Base-by-base conservation (phyloP, 1,284 basidiomycete species). In the Xerocomus amazonicus region DNA sequence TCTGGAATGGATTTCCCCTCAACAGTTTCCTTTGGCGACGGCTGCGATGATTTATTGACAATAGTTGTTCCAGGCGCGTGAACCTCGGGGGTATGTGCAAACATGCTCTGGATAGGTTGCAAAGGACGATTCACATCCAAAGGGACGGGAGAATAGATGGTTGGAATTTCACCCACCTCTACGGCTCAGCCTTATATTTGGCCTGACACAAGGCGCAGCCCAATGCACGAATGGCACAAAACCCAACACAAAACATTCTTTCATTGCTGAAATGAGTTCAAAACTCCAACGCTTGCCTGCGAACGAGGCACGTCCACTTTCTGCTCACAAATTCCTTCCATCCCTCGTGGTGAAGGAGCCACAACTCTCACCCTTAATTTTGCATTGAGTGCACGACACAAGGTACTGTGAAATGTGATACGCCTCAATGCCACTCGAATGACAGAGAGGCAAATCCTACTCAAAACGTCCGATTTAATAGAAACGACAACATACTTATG, bases 1-100 rank as follows among this genome's bases (percentile, higher is more conserved):
- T 87, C 84, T 34, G n/a, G 32, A 33, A 40, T 19, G 19, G 45
- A 39, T 45, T 50, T 37, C 23, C 43, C 48, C 34, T 58, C 38
- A 33, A 27, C 4, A 13, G 26, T 29, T n/a, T 48, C 44, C 29
- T 50, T 50, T 14, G 39, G 16, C 32, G 45, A 37, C 42, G 49
- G 35, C 43, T 2, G 48, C 16, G 26, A 41, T 43, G 37, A 35
- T 38, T 42, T 37, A 43, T 48, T 37, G n/a, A 45, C 14, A 40
- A 16, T 35, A 42, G 46, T 44, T 38, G 17, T 36, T 33, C 29
- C 23, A 32, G 52, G 43, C 46, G 36, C 40, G 44, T 9, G 44
- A 36, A 43, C n/a, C 12, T 35, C 29, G 26, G 49, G 46, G 39
- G 47, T 35, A 49, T 41, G 43, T 37, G 23, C 39, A 41, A 49